Conservation (phyloP, 164 flowering plant genomes). For the Nymphaea colorata region DNA sequence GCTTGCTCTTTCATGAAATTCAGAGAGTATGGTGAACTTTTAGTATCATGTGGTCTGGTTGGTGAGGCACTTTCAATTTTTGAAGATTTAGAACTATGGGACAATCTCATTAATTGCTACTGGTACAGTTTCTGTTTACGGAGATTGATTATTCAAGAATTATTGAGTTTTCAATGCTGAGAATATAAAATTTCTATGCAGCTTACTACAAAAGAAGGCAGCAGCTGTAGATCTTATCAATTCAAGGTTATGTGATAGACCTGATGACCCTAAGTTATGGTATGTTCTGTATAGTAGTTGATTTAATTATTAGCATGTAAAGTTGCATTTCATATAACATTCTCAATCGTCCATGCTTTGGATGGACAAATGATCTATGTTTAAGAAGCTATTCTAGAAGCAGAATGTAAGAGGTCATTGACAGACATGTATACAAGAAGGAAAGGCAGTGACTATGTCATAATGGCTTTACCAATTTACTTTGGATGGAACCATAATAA, state of each 20-base stretch:
- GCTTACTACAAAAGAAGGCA: slow-evolving; percentile 78
- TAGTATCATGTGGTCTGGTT: slow-evolving; percentile 69
- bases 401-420: too few relatives aligned
- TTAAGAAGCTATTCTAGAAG: too few relatives aligned
- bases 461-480: too few relatives aligned
- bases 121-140: slow-evolving; percentile 21
- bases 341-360: neutral
- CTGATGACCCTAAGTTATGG: slow-evolving; percentile 86
- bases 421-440: too few relatives aligned
- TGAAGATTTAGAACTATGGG: slow-evolving; percentile 94
- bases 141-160: too few relatives aligned
- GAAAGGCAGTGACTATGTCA: too few relatives aligned
- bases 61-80: slow-evolving; percentile 83
- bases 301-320: neutral
- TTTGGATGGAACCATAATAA: too few relatives aligned
- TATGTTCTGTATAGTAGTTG: slow-evolving; percentile 11
- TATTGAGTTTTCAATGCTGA: too few relatives aligned
- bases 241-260: slow-evolving; percentile 42
- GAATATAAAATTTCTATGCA: slow-evolving; percentile 10
- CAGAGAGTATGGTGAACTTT: slow-evolving; percentile 82
- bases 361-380: too few relatives aligned
- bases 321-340: neutral
- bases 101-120: slow-evolving; percentile 78
- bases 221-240: slow-evolving; percentile 92
- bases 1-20: neutral